A percentile compares a stretch with the other conserved stretches of the same genome.
These are phyloP conservation scores for Erigeron canadensis DNA, from an alignment of 129 eudicot species.

Conservation along the genomic window DNA sequence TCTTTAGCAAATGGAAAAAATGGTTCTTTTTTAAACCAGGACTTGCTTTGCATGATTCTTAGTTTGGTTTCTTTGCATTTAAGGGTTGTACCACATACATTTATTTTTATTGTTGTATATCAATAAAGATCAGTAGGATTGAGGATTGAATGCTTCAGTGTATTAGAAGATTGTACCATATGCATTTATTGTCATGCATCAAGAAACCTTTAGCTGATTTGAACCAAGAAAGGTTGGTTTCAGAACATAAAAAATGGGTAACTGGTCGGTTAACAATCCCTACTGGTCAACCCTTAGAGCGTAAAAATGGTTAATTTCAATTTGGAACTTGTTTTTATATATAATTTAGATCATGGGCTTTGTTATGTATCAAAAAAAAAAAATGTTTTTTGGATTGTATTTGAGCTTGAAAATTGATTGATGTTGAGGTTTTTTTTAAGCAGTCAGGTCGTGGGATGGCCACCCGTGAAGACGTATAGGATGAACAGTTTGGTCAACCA, in stretches of 20 bases:
- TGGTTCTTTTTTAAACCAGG: not conserved
- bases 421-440: slow-evolving; percentile 22
- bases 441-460: slow-evolving; percentile 99
- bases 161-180: slow-evolving; percentile 15
- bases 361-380: not conserved
- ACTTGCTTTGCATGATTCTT: not conserved
- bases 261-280: not conserved
- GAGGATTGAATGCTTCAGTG: not conserved
- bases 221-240: not conserved
- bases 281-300: not conserved
- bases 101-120: slow-evolving; percentile 18
- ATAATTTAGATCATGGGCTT: slow-evolving; percentile 13
- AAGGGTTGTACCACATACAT: slow-evolving; percentile 19
- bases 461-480: slow-evolving; percentile 89
- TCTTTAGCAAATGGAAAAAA: slow-evolving; percentile 9
- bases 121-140: slow-evolving; percentile 15
- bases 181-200: slow-evolving; percentile 20
- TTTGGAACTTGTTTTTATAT: not conserved
- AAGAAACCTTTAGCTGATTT: slow-evolving; percentile 9
- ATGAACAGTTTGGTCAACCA: slow-evolving; percentile 95
- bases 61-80: not conserved
- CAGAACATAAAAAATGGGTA: not conserved
- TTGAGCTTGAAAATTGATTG: slow-evolving; percentile 3
- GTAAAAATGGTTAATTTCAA: not conserved
- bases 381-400: not conserved